Percentiles rank a stretch among this genome's conserved stretches.
Evolutionary conservation across 1,139 yeast genomes (phyloP).

Genomic region (Hanseniaspora sp.): DNA sequence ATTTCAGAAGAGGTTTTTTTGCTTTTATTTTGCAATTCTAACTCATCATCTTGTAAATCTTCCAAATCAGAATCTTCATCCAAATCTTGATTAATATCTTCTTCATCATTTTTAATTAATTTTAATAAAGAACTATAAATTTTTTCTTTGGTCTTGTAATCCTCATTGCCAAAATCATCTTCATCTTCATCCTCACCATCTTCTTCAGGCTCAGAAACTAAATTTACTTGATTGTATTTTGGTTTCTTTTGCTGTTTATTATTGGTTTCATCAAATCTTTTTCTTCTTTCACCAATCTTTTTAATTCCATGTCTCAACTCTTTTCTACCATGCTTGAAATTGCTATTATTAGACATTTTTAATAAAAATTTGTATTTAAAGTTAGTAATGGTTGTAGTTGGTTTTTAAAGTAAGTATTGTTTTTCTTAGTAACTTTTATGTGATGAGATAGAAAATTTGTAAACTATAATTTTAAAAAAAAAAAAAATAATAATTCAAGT

Average conservation of each 20-base stretch:
- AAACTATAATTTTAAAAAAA: no score
- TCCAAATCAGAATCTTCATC: slow-evolving; percentile 22
- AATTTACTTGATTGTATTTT: slow-evolving; percentile 16
- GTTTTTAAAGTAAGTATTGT: no score
- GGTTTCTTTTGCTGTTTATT: slow-evolving; percentile 17
- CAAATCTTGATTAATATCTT: slow-evolving; percentile 22
- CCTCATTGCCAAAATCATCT: slow-evolving; percentile 21
- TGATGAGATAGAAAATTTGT: no score
- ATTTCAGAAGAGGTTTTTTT: slow-evolving; percentile 28
- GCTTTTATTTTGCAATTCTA: slow-evolving; percentile 33
- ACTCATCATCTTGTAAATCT: slow-evolving; percentile 27
- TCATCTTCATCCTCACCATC: slow-evolving; percentile 18
- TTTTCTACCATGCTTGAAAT: slow-evolving; percentile 44
- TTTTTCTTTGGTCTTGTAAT: slow-evolving; percentile 31
- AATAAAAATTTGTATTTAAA: not conserved
- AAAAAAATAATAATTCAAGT: no score
- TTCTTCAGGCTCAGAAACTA: slow-evolving; percentile 17
- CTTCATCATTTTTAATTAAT: slow-evolving; percentile 36
- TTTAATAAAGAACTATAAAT: slow-evolving; percentile 74
- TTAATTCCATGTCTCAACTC: slow-evolving; percentile 44
- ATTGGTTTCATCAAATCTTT: slow-evolving; percentile 22
- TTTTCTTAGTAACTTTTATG: no score
- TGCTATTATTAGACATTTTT: slow-evolving; percentile 15
- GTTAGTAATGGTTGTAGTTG: not conserved
- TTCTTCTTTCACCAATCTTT: slow-evolving; percentile 39